phyloP scores from a whole-genome alignment of 306 rosid genomes.

The Quercus wislizeni region DNA sequence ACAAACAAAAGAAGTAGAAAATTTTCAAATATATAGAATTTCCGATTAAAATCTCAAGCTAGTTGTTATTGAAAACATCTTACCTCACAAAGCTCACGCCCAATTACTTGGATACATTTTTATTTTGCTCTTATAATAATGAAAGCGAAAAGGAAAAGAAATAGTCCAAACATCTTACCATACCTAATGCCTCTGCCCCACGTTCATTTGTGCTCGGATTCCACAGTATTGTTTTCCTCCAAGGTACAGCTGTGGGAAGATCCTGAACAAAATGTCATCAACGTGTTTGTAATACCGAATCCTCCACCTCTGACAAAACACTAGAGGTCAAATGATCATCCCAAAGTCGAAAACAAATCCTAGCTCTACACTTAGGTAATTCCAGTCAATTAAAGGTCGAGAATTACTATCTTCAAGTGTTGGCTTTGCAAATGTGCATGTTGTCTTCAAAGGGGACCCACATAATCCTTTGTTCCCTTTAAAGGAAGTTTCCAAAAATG shows the following conservation, averaged over 20 bases:
- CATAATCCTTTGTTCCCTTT: conserved; percentile 14
- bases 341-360: conserved; percentile 1
- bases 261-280: background rate
- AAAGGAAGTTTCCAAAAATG: conserved; percentile 7
- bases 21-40: too few relatives aligned
- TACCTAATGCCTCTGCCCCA: background rate
- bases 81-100: too few relatives aligned
- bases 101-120: too few relatives aligned
- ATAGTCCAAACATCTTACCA: too few relatives aligned
- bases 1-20: too few relatives aligned
- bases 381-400: background rate
- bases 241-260: background rate
- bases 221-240: too few relatives aligned
- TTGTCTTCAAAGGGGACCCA: background rate
- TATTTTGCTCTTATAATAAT: too few relatives aligned
- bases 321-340: background rate
- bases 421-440: background rate
- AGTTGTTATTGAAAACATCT: too few relatives aligned
- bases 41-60: too few relatives aligned
- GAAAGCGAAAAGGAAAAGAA: too few relatives aligned
- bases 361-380: background rate
- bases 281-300: background rate
- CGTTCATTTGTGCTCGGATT: background rate
- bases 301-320: conserved; percentile 3
- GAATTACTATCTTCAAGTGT: background rate